phyloP scores from a whole-genome alignment of 2,329 filamentous ascomycete genomes.

The Fusarium setosum region DNA sequence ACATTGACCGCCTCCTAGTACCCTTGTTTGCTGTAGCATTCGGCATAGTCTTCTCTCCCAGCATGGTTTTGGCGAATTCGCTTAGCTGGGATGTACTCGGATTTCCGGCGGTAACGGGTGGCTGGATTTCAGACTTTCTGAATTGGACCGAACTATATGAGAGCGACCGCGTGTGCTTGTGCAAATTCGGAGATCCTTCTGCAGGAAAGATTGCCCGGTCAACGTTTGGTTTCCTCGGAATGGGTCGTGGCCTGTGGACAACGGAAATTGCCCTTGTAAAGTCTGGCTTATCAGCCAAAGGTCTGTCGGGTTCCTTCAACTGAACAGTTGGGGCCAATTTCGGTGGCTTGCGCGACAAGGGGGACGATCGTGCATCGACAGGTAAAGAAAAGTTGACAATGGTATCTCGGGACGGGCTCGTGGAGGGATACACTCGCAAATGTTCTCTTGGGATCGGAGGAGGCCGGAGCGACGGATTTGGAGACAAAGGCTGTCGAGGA shows the following conservation, averaged over 20 bases:
- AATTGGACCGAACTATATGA: conserved; percentile 60
- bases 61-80: conserved; percentile 41
- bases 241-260: conserved; percentile 66
- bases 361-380: conserved; percentile 32
- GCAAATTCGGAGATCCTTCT: conserved; percentile 50
- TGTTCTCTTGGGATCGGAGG: background rate
- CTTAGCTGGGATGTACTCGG: conserved; percentile 58
- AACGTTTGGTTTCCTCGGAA: conserved; percentile 60
- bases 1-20: conserved; percentile 43
- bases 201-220: conserved; percentile 61
- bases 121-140: conserved; percentile 62
- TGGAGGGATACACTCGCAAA: conserved; percentile 8
- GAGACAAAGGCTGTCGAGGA: conserved; percentile 52
- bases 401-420: conserved; percentile 14
- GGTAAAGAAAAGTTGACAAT: conserved; percentile 39
- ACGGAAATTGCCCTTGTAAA: conserved; percentile 44
- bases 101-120: conserved; percentile 53
- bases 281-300: conserved; percentile 8
- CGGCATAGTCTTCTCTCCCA: conserved; percentile 6
- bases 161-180: conserved; percentile 59
- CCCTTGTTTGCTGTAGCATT: conserved; percentile 3
- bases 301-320: conserved; percentile 26
- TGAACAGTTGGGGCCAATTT: conserved; percentile 34
- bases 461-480: conserved; percentile 23
- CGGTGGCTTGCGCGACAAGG: conserved; percentile 42